phyloP scores from a whole-genome alignment of 179 eudicot genomes.

The Beta corolliflora region DNA sequence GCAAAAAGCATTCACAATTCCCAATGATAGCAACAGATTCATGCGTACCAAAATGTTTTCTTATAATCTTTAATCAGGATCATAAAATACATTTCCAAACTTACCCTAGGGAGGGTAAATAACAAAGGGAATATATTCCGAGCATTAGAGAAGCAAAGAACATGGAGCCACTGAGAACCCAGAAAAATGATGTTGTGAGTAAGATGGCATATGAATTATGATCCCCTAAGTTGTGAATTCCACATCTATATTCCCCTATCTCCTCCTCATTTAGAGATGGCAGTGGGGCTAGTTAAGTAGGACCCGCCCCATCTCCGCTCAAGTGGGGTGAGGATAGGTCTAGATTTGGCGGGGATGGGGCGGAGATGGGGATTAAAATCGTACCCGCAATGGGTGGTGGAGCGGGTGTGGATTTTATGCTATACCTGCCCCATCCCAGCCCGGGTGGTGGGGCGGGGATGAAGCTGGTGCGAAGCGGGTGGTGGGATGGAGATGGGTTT shows the following conservation, averaged over 20 bases:
- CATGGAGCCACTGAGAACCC: constrained; percentile 31
- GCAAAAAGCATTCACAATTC: neutral
- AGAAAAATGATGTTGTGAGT: constrained; percentile 31
- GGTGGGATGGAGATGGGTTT: too few relatives aligned
- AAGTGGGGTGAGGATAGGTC: too few relatives aligned
- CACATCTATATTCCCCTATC: constrained; percentile 11
- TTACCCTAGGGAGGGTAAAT: neutral
- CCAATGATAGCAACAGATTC: neutral
- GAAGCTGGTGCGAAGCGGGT: too few relatives aligned
- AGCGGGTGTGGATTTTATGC: too few relatives aligned
- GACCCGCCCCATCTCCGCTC: too few relatives aligned
- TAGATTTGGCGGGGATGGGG: too few relatives aligned
- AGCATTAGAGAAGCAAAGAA: constrained; percentile 16
- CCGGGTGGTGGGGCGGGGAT: too few relatives aligned
- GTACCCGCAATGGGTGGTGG: too few relatives aligned
- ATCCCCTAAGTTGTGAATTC: constrained; percentile 9
- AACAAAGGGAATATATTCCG: neutral
- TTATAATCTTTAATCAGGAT: neutral
- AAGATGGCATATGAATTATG: constrained; percentile 29
- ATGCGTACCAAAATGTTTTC: neutral
- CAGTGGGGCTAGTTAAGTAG: too few relatives aligned
- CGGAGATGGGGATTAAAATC: too few relatives aligned
- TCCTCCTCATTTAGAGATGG: too few relatives aligned
- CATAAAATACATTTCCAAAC: neutral
- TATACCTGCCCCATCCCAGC: too few relatives aligned